Conservation (phyloP, 257 asterid species). For the Parsonsia alboflavescens region DNA sequence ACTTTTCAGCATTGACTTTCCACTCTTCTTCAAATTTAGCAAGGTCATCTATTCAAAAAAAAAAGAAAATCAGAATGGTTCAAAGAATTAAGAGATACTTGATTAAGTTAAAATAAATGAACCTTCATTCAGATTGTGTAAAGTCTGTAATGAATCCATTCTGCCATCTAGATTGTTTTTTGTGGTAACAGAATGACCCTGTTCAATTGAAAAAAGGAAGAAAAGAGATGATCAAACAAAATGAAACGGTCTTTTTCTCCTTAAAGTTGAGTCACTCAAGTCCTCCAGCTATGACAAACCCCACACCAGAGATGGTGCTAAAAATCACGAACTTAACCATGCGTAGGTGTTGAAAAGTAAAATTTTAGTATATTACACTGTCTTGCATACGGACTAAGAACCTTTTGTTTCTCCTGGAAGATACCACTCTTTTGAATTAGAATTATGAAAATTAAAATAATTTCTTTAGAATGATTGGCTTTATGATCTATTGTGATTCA, state of each 20-base stretch:
- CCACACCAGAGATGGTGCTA: not conserved
- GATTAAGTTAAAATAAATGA: not conserved
- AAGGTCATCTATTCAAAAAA: constrained; percentile 56
- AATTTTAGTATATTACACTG: not conserved
- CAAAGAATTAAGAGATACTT: not conserved
- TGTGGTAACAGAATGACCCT: constrained; percentile 79
- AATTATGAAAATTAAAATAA: not conserved
- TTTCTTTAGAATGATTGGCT: not conserved
- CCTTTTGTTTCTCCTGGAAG: not conserved
- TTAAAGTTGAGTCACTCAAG: no score
- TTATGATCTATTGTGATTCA: not conserved
- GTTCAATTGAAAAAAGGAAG: constrained; percentile 19
- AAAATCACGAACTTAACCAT: not conserved
- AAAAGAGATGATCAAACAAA: no score
- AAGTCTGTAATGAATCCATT: constrained; percentile 60
- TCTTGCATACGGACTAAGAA: not conserved
- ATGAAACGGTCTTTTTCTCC: no score
- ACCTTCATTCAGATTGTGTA: constrained; percentile 93
- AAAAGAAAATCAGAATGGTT: not conserved
- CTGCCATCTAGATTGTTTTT: constrained; percentile 48
- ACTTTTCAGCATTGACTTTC: constrained; percentile 56
- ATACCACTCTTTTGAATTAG: not conserved
- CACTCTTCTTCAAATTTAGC: constrained; percentile 65
- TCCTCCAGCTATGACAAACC: not conserved
- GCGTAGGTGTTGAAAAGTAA: not conserved